Evolutionary conservation across 495 filamentous ascomycete species (phyloP).

Genomic region (Neurospora cerealis): DNA sequence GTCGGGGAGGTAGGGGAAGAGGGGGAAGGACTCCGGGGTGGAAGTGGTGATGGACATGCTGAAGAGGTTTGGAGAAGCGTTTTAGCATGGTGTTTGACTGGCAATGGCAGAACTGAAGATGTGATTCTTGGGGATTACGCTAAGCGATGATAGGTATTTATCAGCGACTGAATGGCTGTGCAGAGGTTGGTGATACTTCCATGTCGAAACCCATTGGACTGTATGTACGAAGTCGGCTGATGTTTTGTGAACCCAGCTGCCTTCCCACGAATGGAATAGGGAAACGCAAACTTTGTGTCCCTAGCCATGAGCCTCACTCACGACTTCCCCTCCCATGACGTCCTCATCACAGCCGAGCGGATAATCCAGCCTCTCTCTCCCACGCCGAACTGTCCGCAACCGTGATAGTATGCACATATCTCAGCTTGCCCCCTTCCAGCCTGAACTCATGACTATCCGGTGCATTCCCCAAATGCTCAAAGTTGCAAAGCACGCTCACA

Average conservation of each 20-base stretch:
- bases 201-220: not conserved
- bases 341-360: not conserved
- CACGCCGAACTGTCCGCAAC: not conserved
- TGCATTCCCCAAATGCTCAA: constrained; percentile 30
- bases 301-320: not conserved
- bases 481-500: constrained; percentile 30
- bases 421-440: constrained; percentile 30
- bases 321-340: not conserved
- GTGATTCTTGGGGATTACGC: not conserved
- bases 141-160: not conserved
- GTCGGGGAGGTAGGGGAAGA: not conserved
- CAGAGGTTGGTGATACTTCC: not conserved
- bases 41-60: not conserved
- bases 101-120: not conserved
- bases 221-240: not conserved
- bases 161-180: not conserved
- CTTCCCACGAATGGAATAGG: not conserved
- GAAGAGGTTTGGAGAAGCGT: not conserved
- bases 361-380: not conserved
- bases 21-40: not conserved
- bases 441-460: constrained; percentile 35
- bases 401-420: constrained; percentile 36
- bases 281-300: not conserved
- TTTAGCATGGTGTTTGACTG: not conserved
- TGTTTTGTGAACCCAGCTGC: not conserved